phyloP scores from a whole-genome alignment of 1,284 basidiomycete species.

The Ceratobasidium sp. region DNA sequence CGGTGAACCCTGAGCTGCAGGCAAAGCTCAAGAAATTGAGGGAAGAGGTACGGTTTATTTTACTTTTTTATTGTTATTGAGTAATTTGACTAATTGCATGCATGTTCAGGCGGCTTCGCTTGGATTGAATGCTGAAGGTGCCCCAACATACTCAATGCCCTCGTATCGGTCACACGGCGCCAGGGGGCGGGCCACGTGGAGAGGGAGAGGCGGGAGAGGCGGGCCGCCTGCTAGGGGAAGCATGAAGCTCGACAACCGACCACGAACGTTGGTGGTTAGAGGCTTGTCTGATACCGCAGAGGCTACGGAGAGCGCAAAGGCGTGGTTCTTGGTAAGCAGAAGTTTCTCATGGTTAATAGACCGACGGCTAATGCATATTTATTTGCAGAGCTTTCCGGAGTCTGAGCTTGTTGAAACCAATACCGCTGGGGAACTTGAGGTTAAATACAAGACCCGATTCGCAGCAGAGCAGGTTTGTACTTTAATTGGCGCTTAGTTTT shows the following conservation, averaged over 20 bases:
- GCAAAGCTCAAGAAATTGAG: conserved; percentile 50
- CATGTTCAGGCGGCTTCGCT: conserved; percentile 74
- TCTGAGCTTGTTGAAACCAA: conserved; percentile 68
- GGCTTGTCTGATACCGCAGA: conserved; percentile 64
- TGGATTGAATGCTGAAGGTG: conserved; percentile 67
- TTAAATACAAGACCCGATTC: conserved; percentile 72
- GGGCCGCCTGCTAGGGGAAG: conserved; percentile 64
- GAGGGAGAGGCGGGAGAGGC: conserved; percentile 66
- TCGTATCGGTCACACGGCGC: conserved; percentile 56
- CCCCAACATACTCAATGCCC: conserved; percentile 53
- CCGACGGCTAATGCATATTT: conserved; percentile 14
- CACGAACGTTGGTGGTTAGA: conserved; percentile 81
- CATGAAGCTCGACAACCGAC: conserved; percentile 92
- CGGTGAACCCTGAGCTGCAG: conserved; percentile 54
- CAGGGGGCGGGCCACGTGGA: conserved; percentile 53
- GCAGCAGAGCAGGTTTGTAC: conserved; percentile 76
- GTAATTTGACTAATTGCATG: conserved; percentile 26
- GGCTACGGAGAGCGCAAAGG: conserved; percentile 69
- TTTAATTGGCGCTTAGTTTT: neutral
- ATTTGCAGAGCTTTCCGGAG: conserved; percentile 68
- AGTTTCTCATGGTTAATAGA: conserved; percentile 12
- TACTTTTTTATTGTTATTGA: neutral
- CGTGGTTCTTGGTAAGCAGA: conserved; percentile 81
- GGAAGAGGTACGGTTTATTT: conserved; percentile 50
- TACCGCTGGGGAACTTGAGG: conserved; percentile 67